These are phyloP conservation scores for Nakazawaea siamensis DNA, from an alignment of 805 yeast genomes.

Conservation along the genomic window DNA sequence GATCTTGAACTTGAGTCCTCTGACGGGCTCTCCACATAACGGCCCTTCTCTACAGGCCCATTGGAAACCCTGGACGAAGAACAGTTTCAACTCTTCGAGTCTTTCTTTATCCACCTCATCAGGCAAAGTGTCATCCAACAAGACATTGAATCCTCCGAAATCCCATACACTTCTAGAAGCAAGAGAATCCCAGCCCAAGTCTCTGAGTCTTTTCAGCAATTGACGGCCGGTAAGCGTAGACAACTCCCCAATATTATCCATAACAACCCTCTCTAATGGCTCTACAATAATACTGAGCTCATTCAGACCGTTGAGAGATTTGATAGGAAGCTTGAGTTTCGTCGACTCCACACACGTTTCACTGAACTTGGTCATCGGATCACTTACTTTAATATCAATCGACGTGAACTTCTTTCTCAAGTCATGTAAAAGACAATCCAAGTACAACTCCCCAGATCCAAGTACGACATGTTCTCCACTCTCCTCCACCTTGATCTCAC, in stretches of 20 bases:
- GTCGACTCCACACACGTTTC: constrained; percentile 70
- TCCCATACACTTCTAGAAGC: constrained; percentile 80
- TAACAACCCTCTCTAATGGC: constrained; percentile 58
- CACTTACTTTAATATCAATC: constrained; percentile 73
- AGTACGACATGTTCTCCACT: constrained; percentile 78
- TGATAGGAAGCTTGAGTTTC: constrained; percentile 55
- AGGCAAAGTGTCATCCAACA: constrained; percentile 67
- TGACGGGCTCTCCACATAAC: constrained; percentile 75
- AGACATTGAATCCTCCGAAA: constrained; percentile 58
- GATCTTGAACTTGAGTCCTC: constrained; percentile 63
- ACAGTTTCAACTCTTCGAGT: constrained; percentile 37
- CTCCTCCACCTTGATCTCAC: constrained; percentile 68
- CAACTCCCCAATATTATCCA: constrained; percentile 31
- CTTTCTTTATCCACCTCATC: constrained; percentile 56
- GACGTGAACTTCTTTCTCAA: constrained; percentile 54
- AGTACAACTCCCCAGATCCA: constrained; percentile 82
- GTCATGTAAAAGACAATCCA: constrained; percentile 80
- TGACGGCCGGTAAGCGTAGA: constrained; percentile 18
- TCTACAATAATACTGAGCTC: constrained; percentile 67
- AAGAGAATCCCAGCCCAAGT: constrained; percentile 69
- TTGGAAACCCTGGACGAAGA: constrained; percentile 68
- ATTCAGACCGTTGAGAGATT: constrained; percentile 45
- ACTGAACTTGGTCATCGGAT: constrained; percentile 70
- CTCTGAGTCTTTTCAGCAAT: constrained; percentile 47
- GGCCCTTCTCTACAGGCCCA: constrained; percentile 90